A percentile compares a stretch with the other conserved stretches of the same genome.
phyloP scores from a whole-genome alignment of 192 early-diverging fungal genomes.

The Kappamyces sp. region DNA sequence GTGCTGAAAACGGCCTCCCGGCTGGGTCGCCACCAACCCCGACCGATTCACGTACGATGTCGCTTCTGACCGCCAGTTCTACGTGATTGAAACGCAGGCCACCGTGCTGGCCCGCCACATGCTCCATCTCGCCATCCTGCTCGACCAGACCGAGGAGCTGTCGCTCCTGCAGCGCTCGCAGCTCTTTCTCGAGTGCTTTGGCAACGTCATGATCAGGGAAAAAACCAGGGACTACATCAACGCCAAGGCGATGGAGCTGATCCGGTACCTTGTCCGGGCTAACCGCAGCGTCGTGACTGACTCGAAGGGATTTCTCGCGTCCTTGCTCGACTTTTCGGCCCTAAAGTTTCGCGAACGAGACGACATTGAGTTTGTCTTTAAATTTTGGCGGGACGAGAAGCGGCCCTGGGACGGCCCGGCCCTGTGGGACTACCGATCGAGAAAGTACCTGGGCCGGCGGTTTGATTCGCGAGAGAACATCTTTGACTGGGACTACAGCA shows the following conservation, averaged over 20 bases:
- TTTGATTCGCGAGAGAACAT: conserved; percentile 48
- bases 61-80: conserved; percentile 31
- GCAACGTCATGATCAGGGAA: conserved; percentile 39
- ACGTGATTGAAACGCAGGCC: conserved; percentile 46
- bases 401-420: conserved; percentile 25
- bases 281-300: conserved; percentile 33
- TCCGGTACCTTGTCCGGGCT: conserved; percentile 21
- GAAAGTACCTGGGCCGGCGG: conserved; percentile 26
- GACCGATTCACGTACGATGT: conserved; percentile 15
- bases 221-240: conserved; percentile 32
- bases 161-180: conserved; percentile 32
- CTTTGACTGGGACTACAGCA: conserved; percentile 59
- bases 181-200: conserved; percentile 49
- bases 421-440: conserved; percentile 40
- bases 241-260: conserved; percentile 18
- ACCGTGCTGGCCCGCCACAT: conserved; percentile 38
- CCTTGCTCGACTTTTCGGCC: conserved; percentile 33
- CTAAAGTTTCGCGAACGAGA: conserved; percentile 51
- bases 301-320: conserved; percentile 22
- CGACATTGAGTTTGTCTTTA: conserved; percentile 50
- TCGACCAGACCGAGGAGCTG: conserved; percentile 27
- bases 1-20: conserved; percentile 43
- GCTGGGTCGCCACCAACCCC: conserved; percentile 25
- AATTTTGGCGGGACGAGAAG: conserved; percentile 47
- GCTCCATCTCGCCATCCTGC: conserved; percentile 35